Evolutionary conservation across 2,329 filamentous ascomycete genomes (phyloP), one percentile per base, ranked within the genome.

Genomic region (Polytolypa hystricis): DNA sequence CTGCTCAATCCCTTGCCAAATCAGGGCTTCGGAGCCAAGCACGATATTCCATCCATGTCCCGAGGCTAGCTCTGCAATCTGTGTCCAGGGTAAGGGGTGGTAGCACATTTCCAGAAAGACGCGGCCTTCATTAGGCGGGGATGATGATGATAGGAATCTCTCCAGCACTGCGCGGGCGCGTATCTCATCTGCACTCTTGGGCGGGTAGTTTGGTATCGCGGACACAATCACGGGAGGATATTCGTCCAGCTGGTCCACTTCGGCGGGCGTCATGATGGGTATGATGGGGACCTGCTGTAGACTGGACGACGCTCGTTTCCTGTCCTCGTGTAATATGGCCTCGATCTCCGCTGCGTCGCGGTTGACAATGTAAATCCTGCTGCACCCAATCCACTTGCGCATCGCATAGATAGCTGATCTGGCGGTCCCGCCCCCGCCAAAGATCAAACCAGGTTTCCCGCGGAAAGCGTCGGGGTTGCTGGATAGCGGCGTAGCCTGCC

Each of bases 21-120:
- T 80, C 66, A 86, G 63, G 0, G 81, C 79, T 62, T 86, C 82
- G 0, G 81, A 84, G 0, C 82, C 82, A 4, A 84, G 56, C 16
- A 86, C 80, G 1, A 86, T 76, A 57, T 78, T 71, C 82, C 82
- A 86, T 0, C 78, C 78, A 7, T 67, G 65, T 2, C 61, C 57
- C 48, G 74, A 67, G 0, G 78, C 74, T 28, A 85, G 49, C 29
- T 67, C 69, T 1, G 73, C 75, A 33, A 85, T 71, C 46, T 71
- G 67, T 0, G 83, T 87, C 55, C 73, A 78, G 0, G 80, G 78
- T 2, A 68, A 57, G 0, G 83, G 83, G 53, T 86, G 83, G 55
- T 87, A 87, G 65, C 81, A 86, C 82, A 89, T 87, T 57, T 87
- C 82, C 41, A 87, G 56, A 39, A 87, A 73, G 5, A 75, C 75